Conservation (phyloP, 1,284 basidiomycete genomes). For the Malassezia equina region DNA sequence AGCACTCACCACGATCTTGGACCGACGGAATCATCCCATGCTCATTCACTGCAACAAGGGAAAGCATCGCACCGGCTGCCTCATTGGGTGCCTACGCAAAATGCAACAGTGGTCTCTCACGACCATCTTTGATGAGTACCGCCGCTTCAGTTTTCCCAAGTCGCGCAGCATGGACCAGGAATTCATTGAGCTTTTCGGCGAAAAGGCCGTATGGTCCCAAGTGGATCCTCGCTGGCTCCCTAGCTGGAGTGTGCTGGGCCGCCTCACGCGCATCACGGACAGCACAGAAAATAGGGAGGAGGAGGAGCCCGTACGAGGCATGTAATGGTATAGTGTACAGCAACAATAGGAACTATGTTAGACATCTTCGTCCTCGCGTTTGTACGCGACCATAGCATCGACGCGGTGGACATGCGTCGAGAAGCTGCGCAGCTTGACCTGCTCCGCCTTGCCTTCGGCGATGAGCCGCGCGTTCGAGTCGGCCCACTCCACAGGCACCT, state of each 20-base stretch:
- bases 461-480: conserved; percentile 91
- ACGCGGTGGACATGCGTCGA: conserved; percentile 49
- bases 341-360: conserved; percentile 8
- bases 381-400: conserved; percentile 50
- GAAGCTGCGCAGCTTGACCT: conserved; percentile 59
- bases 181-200: conserved; percentile 53
- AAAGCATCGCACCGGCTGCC: conserved; percentile 55
- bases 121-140: conserved; percentile 55
- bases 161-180: conserved; percentile 54
- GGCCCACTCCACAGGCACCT: conserved; percentile 81
- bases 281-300: not conserved
- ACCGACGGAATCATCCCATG: conserved; percentile 54
- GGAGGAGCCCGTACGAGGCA: conserved; percentile 8
- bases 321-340: conserved; percentile 16
- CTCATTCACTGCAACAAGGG: conserved; percentile 57
- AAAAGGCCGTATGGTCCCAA: conserved; percentile 20
- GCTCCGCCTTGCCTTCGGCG: conserved; percentile 87
- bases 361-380: conserved; percentile 46
- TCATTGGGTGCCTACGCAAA: conserved; percentile 54
- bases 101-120: conserved; percentile 54
- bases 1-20: conserved; percentile 53
- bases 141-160: conserved; percentile 53
- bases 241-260: conserved; percentile 18
- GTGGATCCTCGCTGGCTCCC: conserved; percentile 20
- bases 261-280: not conserved